A percentile compares a stretch with the other conserved stretches of the same genome.
phyloP scores from a whole-genome alignment of 2,329 filamentous ascomycete genomes.

The Hypoxylon sp. region DNA sequence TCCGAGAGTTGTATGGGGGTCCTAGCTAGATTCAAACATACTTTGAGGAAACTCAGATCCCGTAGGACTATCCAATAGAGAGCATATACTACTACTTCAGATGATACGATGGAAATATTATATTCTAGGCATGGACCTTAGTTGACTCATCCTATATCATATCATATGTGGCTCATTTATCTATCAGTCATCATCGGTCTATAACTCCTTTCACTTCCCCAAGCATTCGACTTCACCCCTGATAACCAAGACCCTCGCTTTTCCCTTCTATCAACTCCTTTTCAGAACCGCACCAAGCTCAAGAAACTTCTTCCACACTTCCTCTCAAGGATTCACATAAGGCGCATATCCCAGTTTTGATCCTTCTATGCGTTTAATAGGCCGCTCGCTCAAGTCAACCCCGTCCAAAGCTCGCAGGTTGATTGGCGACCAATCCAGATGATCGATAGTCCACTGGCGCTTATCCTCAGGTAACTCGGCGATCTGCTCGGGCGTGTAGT shows the following conservation, averaged over 20 bases:
- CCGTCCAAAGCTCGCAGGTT: constrained; percentile 58
- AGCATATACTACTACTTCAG: too few relatives aligned
- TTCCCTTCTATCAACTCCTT: background rate
- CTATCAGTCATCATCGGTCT: background rate
- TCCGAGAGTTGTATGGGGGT: too few relatives aligned
- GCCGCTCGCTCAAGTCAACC: constrained; percentile 53
- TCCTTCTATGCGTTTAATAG: constrained; percentile 47
- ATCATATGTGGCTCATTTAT: background rate
- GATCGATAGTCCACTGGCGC: constrained; percentile 33
- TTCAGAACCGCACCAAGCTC: background rate
- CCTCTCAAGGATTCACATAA: constrained; percentile 58
- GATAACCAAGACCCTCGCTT: background rate
- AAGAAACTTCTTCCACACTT: background rate
- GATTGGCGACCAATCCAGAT: constrained; percentile 49
- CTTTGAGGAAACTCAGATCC: too few relatives aligned
- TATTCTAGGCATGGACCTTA: too few relatives aligned
- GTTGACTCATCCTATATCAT: too few relatives aligned
- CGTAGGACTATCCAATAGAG: too few relatives aligned
- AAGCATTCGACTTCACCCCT: background rate
- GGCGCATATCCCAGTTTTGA: constrained; percentile 42
- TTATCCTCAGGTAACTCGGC: constrained; percentile 49
- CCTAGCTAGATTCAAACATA: too few relatives aligned
- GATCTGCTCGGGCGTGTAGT: constrained; percentile 52
- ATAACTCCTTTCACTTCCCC: background rate
- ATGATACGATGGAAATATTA: too few relatives aligned